A percentile compares a stretch with the other conserved stretches of the same genome.
Conservation (phyloP, 2,329 filamentous ascomycete genomes). For the Alternaria infectoria region DNA sequence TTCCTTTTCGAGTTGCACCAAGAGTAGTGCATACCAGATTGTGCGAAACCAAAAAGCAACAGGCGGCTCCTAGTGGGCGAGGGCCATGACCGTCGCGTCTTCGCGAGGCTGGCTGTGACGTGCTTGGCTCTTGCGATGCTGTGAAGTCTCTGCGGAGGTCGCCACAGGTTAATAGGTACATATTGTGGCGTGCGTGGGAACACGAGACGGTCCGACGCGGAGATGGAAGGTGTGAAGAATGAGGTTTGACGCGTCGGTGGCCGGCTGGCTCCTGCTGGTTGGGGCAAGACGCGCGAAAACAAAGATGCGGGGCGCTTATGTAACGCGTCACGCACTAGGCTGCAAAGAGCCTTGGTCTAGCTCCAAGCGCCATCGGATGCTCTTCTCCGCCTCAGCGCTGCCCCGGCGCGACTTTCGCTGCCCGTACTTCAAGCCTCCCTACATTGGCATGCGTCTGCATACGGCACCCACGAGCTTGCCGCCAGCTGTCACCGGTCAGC, state of each 20-base stretch:
- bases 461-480: neutral
- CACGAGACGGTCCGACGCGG: conserved; percentile 7
- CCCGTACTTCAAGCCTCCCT: neutral
- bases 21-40: neutral
- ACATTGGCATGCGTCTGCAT: neutral
- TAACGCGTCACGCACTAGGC: neutral
- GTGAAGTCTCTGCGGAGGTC: neutral
- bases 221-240: neutral
- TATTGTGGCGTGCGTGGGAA: conserved; percentile 22
- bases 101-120: conserved; percentile 4
- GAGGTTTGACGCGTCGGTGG: conserved; percentile 7
- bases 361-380: neutral
- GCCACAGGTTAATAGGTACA: conserved; percentile 10
- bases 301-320: conserved; percentile 1
- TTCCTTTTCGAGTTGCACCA: conserved; percentile 5
- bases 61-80: neutral
- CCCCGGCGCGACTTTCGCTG: neutral
- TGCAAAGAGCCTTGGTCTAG: neutral
- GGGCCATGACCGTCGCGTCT: neutral
- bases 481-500: neutral
- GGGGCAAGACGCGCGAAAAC: neutral
- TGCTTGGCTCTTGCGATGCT: neutral
- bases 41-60: conserved; percentile 8
- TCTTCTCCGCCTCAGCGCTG: neutral
- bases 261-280: neutral